Base-by-base conservation (phyloP, 164 flowering plant genomes). In the Stephania cephalantha region DNA sequence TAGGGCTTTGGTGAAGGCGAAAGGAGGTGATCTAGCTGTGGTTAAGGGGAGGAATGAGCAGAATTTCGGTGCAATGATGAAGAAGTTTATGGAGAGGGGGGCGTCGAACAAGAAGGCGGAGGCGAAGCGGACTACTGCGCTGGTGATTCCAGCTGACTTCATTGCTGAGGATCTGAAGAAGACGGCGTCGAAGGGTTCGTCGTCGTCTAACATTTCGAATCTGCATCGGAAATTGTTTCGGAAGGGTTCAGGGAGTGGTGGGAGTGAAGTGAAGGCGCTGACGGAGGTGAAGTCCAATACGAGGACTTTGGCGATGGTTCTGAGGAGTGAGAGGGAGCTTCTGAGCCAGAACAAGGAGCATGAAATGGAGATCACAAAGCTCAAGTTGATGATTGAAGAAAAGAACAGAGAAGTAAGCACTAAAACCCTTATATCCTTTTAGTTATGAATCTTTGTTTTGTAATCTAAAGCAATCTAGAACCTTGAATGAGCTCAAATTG, bases 251-350 rank as follows among this genome's bases (percentile, higher is more conserved):
- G 69, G 6, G 20, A 69, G 7, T 42, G 71, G 42, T 17, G 72
- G 63, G 65, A 22, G 58, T 9, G 84, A 78, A 82, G 81, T 63
- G 76, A 91, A 89, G 87, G 95, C 93, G 17, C 74, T 92, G 85
- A 84, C 87, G 30, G 97, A 93, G 73, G 94, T 87, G 63, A 93
- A 91, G 77, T 81, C 86, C 71, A 92, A 95, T 72, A 88, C 98
- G 10, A 87, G 99, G 86, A 93, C 93, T 2, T 77, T 95, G 77
- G 97, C 92, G 0, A 91, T 91, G 97, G 99, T 95, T 74, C 71
- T 95, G 78, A 88, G 93, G 84, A 95, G 98, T 66, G 99, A 95
- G 83, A 88, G 98, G 75, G 99, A 95, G 84, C 90, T 95, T n/a
- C 74, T 95, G 81, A 86, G 75, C 66, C 79, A 79, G 82, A 90